Evolutionary conservation across 306 rosid genomes (phyloP), one percentile per base, ranked within the genome.

Genomic region (Lagenaria siceraria): DNA sequence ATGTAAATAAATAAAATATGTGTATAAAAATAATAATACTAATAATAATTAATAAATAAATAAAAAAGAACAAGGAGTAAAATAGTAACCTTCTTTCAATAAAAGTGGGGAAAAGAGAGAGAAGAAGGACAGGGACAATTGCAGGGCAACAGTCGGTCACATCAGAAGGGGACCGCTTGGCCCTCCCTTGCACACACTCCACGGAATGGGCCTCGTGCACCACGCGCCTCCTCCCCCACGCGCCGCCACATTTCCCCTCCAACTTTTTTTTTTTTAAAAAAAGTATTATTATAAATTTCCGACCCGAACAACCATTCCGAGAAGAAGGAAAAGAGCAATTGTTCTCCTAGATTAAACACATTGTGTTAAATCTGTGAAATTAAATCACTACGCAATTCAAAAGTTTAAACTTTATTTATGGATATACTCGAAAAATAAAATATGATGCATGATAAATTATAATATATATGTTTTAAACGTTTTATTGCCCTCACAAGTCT

Each of bases 81-180:
- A 62, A 62, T 64, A 64, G 22, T 40, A 10, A 38, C 0, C 8
- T 11, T 4, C 1, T 80, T 69, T 77, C 42, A 77, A 46, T 21
- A 73, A 27, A 68, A 68, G 19, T 7, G 27, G 22, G 19, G 22
- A 22, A 25, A 27, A 78, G 73, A 25, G 77, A 52, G 49, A 60
- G 62, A 40, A 55, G 40, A 18, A 64, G 0, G 43, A 19, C 52
- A 22, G 17, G 5, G 80, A 81, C 51, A 86, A 63, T 56, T 8
- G 84, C 84, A 73, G 83, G 76, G 89, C 81, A 83, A 88, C 80
- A 82, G 88, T 89, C 85, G 90, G 87, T 86, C 90, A 85, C 85
- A 79, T 86, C 86, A 52, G 18, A 69, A 65, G 85, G 90, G 86
- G 85, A 79, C 90, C 86, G 64, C 80, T 78, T 74, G 22, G 80